phyloP scores from a whole-genome alignment of 1,284 basidiomycete species.

The Ustilago hordei region DNA sequence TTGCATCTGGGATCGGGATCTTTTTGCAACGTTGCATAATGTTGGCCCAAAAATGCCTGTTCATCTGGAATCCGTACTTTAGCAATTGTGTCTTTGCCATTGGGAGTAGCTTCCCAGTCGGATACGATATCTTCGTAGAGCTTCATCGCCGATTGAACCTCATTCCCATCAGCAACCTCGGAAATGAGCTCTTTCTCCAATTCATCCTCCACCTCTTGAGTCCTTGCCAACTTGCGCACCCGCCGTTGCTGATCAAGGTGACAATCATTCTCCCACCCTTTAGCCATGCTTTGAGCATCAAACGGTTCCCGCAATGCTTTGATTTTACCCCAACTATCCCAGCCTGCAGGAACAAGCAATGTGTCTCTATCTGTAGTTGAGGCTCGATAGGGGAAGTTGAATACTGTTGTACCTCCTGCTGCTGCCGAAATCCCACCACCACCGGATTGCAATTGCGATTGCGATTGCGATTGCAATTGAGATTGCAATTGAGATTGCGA shows the following conservation, averaged over 20 bases:
- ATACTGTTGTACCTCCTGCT: conserved; percentile 75
- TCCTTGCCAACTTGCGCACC: conserved; percentile 22
- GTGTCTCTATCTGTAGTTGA: conserved; percentile 92
- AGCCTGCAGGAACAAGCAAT: conserved; percentile 91
- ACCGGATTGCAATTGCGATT: conserved; percentile 3
- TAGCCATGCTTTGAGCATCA: conserved; percentile 82
- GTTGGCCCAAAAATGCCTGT: conserved; percentile 50
- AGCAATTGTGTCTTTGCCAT: conserved; percentile 12
- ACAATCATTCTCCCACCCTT: conserved; percentile 74
- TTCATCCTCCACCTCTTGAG: conserved; percentile 42
- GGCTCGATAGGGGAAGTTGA: conserved; percentile 86
- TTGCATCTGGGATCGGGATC: conserved; percentile 38
- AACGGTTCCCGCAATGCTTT: conserved; percentile 89
- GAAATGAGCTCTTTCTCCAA: conserved; percentile 47
- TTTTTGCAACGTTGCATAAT: conserved; percentile 51
- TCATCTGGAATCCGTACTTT: conserved; percentile 42
- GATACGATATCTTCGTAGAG: conserved; percentile 63
- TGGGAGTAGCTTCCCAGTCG: conserved; percentile 53
- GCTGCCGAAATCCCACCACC: conserved; percentile 52
- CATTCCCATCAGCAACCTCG: conserved; percentile 18
- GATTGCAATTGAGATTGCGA: no score
- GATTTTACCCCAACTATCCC: conserved; percentile 99
- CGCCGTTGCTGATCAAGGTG: conserved; percentile 48
- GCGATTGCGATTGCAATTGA: conserved; percentile 3
- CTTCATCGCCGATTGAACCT: conserved; percentile 56